phyloP scores from a whole-genome alignment of 306 rosid species.

The Morella rubra region DNA sequence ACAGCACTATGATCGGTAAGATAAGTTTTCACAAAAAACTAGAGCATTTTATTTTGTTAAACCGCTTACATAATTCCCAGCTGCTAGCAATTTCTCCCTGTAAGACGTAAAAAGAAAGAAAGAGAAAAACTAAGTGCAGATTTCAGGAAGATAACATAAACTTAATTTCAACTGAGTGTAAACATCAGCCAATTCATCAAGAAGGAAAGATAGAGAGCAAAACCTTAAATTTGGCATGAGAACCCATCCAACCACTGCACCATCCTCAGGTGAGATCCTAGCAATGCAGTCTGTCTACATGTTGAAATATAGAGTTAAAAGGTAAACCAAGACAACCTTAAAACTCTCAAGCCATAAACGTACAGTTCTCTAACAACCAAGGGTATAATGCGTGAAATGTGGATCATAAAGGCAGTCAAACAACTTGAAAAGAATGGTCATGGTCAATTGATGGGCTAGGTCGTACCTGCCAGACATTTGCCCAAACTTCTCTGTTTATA shows the following conservation, averaged over 20 bases:
- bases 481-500: slow-evolving; percentile 88
- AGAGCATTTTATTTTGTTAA: slow-evolving; percentile 11
- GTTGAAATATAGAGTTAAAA: slow-evolving; percentile 27
- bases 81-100: slow-evolving; percentile 51
- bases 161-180: slow-evolving; percentile 5
- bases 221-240: slow-evolving; percentile 78
- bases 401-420: not conserved
- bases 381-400: not conserved
- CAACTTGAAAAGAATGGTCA: slow-evolving; percentile 1
- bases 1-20: not conserved
- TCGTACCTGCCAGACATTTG: slow-evolving; percentile 68
- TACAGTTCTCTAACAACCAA: not conserved
- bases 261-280: slow-evolving; percentile 67
- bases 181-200: slow-evolving; percentile 8
- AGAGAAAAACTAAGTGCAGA: slow-evolving; percentile 15
- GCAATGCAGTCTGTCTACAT: slow-evolving; percentile 85
- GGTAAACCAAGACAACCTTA: slow-evolving; percentile 11
- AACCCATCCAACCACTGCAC: slow-evolving; percentile 81
- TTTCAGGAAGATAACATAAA: slow-evolving; percentile 10
- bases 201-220: slow-evolving; percentile 8
- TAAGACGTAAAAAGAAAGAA: slow-evolving; percentile 8
- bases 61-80: slow-evolving; percentile 61
- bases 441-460: slow-evolving; percentile 12
- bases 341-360: not conserved
- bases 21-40: not conserved